Evolutionary conservation across 805 yeast species (phyloP), one percentile per base, ranked within the genome.

Genomic region (Saccharomycopsis sp.): DNA sequence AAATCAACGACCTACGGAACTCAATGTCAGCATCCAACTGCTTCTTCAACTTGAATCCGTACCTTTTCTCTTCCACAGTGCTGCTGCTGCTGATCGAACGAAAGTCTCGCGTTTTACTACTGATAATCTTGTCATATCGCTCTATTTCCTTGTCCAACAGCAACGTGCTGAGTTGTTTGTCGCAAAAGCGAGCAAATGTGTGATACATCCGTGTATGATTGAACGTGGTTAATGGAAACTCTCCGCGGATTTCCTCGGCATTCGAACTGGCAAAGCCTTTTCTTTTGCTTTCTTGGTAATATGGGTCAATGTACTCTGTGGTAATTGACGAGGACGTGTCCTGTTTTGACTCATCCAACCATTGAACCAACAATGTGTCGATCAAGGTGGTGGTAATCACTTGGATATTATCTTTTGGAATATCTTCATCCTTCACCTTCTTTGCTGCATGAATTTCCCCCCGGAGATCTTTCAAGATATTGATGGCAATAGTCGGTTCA

Each of bases 271-370:
- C 59, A 24, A 3, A 64, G 63, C 1, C 66, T 53, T 12, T 62
- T 61, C 8, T 62, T 62, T 7, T 44, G 38, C 1, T 20, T n/a
- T 3, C 68, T 54, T 12, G 70, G 57, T 51, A 66, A 1, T 62
- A 54, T 1, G 82, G 78, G 3, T 75, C 71, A 17, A 89, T 82
- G 65, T 85, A 86, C 3, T 76, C 73, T 0, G 72, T 69, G 78
- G 85, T 77, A 1, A 92, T 82, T 2, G 72, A 72, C 0, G 79
- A 74, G 0, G 90, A 81, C 9, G 84, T 75, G 59, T 86, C 96
- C 61, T 84, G 85, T 42, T 87, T 78, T 0, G 96, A 86, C 53
- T 78, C 80, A 0, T 89, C 78, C 41, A 83, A 71, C 97, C 97
- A 91, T 53, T 80, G 76, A 0, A 85, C 85, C 47, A 87, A 64